A percentile compares a stretch with the other conserved stretches of the same genome.
These are phyloP conservation scores for Cadophora sp. DNA, from an alignment of 2,329 filamentous ascomycete genomes.

Conservation along the genomic window DNA sequence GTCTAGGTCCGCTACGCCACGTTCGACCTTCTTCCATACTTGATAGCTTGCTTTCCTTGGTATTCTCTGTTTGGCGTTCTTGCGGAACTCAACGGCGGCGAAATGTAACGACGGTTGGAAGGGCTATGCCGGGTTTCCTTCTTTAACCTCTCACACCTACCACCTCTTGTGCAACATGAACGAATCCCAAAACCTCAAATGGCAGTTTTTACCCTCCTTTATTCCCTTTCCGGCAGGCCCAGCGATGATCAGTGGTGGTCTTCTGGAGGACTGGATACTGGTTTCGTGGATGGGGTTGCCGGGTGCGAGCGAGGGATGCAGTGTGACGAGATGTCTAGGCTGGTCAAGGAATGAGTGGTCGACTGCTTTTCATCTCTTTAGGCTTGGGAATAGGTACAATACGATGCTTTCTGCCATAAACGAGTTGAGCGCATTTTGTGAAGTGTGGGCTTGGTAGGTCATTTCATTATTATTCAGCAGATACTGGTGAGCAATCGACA, in stretches of 20 bases:
- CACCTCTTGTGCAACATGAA: conserved; percentile 13
- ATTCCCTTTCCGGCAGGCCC: conserved; percentile 28
- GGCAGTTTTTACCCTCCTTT: conserved; percentile 34
- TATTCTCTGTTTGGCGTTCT: conserved; percentile 23
- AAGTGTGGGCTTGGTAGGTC: too few relatives aligned
- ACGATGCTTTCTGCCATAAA: conserved; percentile 39
- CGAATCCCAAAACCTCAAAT: conserved; percentile 18
- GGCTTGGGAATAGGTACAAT: conserved; percentile 38
- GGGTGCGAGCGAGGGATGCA: neutral
- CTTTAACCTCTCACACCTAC: conserved; percentile 9
- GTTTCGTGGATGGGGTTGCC: neutral
- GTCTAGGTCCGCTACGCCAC: conserved; percentile 15
- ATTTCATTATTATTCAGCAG: too few relatives aligned
- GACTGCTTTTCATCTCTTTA: conserved; percentile 31
- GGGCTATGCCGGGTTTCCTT: neutral
- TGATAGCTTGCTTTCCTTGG: conserved; percentile 8
- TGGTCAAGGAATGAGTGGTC: conserved; percentile 16
- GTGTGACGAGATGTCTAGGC: conserved; percentile 10
- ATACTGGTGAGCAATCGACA: too few relatives aligned
- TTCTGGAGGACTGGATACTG: neutral
- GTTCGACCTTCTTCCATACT: conserved; percentile 10
- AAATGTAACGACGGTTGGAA: conserved; percentile 17
- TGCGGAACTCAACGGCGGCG: conserved; percentile 17
- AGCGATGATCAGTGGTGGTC: conserved; percentile 11
- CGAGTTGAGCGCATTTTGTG: too few relatives aligned